These are phyloP conservation scores for Psilocybe cubensis DNA, from an alignment of 768 basidiomycete genomes.

Conservation along the genomic window DNA sequence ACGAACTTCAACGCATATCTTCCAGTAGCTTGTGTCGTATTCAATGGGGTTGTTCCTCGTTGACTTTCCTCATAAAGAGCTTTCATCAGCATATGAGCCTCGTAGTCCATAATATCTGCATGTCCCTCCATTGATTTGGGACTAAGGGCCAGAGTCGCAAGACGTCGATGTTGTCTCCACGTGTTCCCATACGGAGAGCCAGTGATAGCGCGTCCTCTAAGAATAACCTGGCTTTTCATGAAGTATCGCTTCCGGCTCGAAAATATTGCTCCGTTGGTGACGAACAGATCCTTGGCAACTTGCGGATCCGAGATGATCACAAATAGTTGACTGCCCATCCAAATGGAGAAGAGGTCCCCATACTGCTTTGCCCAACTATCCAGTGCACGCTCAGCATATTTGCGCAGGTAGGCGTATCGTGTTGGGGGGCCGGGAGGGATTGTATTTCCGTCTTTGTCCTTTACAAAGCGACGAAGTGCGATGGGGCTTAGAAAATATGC, in stretches of 20 bases:
- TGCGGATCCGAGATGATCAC: constrained; percentile 38
- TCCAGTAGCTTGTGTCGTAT: constrained; percentile 41
- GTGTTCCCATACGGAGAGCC: constrained; percentile 33
- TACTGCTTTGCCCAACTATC: constrained; percentile 36
- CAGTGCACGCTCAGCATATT: constrained; percentile 37
- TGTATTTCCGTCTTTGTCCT: constrained; percentile 21
- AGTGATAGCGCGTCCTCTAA: constrained; percentile 35
- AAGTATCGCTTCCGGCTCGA: constrained; percentile 37
- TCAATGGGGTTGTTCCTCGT: constrained; percentile 35
- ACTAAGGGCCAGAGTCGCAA: constrained; percentile 37
- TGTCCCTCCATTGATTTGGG: constrained; percentile 37
- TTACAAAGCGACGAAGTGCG: background rate
- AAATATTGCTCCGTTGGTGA: constrained; percentile 38
- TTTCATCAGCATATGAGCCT: constrained; percentile 40
- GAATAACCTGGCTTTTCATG: constrained; percentile 39
- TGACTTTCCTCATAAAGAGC: constrained; percentile 36
- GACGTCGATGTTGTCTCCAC: constrained; percentile 45
- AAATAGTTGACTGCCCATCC: constrained; percentile 42
- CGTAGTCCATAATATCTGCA: constrained; percentile 37
- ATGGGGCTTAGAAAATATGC: constrained; percentile 6
- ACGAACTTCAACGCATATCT: constrained; percentile 28
- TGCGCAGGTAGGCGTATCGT: constrained; percentile 32
- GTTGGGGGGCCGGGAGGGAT: constrained; percentile 31
- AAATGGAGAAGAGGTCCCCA: constrained; percentile 38
- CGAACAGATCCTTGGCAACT: constrained; percentile 36